Evolutionary conservation across 129 eudicot genomes (phyloP).

Genomic region (Centella asiatica): DNA sequence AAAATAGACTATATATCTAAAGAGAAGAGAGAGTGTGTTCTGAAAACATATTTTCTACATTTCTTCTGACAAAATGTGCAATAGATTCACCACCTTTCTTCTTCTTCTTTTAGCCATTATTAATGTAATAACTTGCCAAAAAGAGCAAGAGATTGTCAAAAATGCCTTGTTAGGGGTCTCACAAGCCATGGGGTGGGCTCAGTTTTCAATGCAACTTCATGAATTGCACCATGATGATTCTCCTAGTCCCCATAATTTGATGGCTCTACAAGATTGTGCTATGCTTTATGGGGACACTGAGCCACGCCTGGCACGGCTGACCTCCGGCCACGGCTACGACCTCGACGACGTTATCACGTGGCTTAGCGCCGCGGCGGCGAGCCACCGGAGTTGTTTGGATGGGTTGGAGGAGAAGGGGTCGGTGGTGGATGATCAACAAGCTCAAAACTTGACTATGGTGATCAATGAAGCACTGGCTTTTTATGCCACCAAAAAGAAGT

Average conservation of each 20-base stretch:
- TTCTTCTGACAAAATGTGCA: slow-evolving; percentile 8
- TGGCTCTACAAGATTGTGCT: slow-evolving; percentile 32
- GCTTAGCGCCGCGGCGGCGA: slow-evolving; percentile 36
- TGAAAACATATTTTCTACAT: neutral
- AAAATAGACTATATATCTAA: neutral
- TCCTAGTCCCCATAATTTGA: neutral
- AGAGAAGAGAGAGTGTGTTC: neutral
- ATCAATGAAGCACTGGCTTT: slow-evolving; percentile 32
- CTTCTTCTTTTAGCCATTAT: slow-evolving; percentile 5
- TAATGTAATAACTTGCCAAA: neutral
- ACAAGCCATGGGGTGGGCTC: slow-evolving; percentile 27
- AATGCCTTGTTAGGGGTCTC: slow-evolving; percentile 13
- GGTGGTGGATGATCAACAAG: slow-evolving; percentile 1
- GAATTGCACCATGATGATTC: neutral
- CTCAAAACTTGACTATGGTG: slow-evolving; percentile 21
- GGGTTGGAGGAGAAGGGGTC: slow-evolving; percentile 32
- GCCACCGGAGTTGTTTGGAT: slow-evolving; percentile 46
- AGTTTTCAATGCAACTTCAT: neutral
- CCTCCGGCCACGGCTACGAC: slow-evolving; percentile 7
- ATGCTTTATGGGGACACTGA: slow-evolving; percentile 36
- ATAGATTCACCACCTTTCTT: slow-evolving; percentile 17
- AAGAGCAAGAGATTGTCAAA: slow-evolving; percentile 9
- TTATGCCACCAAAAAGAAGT: slow-evolving; percentile 7
- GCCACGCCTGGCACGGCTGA: slow-evolving; percentile 27
- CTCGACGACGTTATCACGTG: slow-evolving; percentile 38